Percentiles rank a stretch among this genome's conserved stretches.
phyloP scores from a whole-genome alignment of 2,329 filamentous ascomycete genomes.

The Colletotrichum acutatum region DNA sequence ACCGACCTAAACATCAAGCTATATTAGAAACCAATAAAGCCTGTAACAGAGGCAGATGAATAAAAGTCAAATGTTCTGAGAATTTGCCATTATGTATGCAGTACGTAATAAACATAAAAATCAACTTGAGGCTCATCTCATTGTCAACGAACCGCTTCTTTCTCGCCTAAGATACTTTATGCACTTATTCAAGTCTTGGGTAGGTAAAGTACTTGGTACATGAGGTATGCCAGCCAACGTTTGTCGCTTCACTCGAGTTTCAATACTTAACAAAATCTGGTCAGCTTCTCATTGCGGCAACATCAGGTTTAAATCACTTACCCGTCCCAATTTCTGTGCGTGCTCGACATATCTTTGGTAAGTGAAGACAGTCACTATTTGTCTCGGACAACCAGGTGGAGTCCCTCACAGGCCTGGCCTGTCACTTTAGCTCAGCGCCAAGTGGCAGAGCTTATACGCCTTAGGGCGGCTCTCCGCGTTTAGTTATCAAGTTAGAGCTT shows the following conservation, averaged over 20 bases:
- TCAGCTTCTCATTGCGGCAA: too few species aligned
- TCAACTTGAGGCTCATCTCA: not conserved
- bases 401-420: not conserved
- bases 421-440: not conserved
- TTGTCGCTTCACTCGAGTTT: too few species aligned
- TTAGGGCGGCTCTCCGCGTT: not conserved
- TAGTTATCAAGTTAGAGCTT: not conserved
- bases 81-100: not conserved
- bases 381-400: too few species aligned
- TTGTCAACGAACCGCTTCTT: not conserved
- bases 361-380: too few species aligned
- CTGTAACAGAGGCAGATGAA: not conserved
- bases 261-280: too few species aligned
- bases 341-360: too few species aligned
- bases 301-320: too few species aligned
- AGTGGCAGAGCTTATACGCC: conserved; percentile 7
- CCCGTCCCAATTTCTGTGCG: too few species aligned
- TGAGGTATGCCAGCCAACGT: too few species aligned
- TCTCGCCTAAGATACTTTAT: too few species aligned
- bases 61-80: not conserved
- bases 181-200: too few species aligned
- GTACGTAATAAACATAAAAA: not conserved
- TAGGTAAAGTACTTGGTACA: too few species aligned
- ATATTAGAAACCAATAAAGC: not conserved
- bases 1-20: not conserved